Evolutionary conservation across 176 grass and related monocot genomes (phyloP).

Genomic region (sorghum (Sorghum bicolor)): Sorghum_bicolor_NCBIv3 NC_012874.2:334001-334500

Average conservation of each 20-base stretch:
- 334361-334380: not conserved
- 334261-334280: not conserved
- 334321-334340: not conserved
- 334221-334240: not conserved
- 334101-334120: not conserved
- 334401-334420: conserved; percentile 6
- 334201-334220: not conserved
- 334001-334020: too few relatives aligned
- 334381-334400: not conserved
- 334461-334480: not conserved
- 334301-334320: not conserved
- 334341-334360: not conserved
- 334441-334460: not conserved
- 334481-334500: not conserved
- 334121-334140: not conserved
- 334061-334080: not conserved
- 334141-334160: too few relatives aligned
- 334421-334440: not conserved
- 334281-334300: not conserved
- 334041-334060: not conserved
- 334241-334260: too few relatives aligned
- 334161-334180: not conserved
- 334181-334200: not conserved
- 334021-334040: not conserved
- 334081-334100: not conserved